Conservation (phyloP, 305 asterid species). For the Andrographis paniculata region DNA sequence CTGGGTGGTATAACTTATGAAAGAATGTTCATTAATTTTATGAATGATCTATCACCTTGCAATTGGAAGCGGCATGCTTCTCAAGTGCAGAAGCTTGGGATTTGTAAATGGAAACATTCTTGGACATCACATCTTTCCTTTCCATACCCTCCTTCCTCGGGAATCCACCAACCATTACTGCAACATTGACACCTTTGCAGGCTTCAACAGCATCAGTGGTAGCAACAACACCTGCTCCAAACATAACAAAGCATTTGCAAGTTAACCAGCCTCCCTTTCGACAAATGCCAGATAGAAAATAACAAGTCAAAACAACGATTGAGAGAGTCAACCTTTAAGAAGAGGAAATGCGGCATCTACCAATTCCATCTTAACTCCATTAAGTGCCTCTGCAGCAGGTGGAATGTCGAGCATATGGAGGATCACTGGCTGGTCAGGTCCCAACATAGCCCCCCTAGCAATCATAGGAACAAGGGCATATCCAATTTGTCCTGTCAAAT, state of each 20-base stretch:
- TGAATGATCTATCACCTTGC: conserved; percentile 52
- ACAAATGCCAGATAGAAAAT: background rate
- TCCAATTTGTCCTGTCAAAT: conserved; percentile 63
- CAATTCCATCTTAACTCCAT: conserved; percentile 91
- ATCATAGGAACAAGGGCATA: conserved; percentile 87
- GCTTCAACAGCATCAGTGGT: conserved; percentile 88
- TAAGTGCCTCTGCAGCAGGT: conserved; percentile 87
- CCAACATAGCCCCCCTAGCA: conserved; percentile 93
- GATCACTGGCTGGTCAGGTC: conserved; percentile 82
- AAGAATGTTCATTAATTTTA: too few species aligned
- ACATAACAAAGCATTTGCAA: background rate
- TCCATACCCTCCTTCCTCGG: conserved; percentile 99
- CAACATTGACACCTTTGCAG: conserved; percentile 75
- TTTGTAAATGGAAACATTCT: conserved; percentile 93
- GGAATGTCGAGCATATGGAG: conserved; percentile 94
- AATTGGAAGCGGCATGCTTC: conserved; percentile 85
- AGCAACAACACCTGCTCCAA: conserved; percentile 72
- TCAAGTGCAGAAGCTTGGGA: conserved; percentile 97
- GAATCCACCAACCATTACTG: conserved; percentile 96
- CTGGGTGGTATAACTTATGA: too few species aligned
- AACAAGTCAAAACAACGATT: conserved; percentile 1
- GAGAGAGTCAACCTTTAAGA: conserved; percentile 54
- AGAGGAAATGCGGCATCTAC: conserved; percentile 92
- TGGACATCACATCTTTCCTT: conserved; percentile 94
- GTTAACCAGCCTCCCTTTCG: background rate